These are phyloP conservation scores for Vitis rotundifolia DNA, from an alignment of 164 flowering plant species.

Conservation along the genomic window DNA sequence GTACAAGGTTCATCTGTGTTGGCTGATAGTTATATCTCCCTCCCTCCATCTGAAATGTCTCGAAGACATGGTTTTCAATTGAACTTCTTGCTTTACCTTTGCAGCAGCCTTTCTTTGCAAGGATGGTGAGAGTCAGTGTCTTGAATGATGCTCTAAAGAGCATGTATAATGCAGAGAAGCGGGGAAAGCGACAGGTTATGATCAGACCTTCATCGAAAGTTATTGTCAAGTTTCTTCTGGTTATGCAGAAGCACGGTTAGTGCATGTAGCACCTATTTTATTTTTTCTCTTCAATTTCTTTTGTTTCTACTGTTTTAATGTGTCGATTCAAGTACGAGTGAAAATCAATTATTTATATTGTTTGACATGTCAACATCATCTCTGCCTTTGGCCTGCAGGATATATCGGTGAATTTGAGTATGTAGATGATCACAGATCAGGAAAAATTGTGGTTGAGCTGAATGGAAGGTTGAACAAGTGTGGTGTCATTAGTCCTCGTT, in stretches of 20 bases:
- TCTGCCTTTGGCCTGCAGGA: constrained; percentile 27
- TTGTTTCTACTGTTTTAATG: not conserved
- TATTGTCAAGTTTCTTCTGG: constrained; percentile 61
- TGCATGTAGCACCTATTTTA: not conserved
- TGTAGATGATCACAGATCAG: constrained; percentile 69
- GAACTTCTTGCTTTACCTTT: not conserved
- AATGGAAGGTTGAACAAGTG: constrained; percentile 75
- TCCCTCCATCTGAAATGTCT: not conserved
- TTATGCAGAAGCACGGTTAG: constrained; percentile 76
- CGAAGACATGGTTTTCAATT: not conserved
- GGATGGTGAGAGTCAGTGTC: constrained; percentile 65
- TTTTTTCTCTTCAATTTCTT: not conserved
- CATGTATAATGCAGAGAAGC: constrained; percentile 76
- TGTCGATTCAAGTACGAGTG: not conserved
- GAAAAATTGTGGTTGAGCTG: constrained; percentile 66
- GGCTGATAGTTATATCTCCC: not conserved
- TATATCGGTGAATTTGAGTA: constrained; percentile 73
- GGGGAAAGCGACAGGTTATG: constrained; percentile 73
- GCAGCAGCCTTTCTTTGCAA: constrained; percentile 17
- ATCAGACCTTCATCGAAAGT: constrained; percentile 77
- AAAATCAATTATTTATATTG: not conserved
- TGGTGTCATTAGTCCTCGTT: constrained; percentile 73
- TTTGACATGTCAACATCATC: not conserved
- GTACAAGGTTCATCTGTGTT: no score
- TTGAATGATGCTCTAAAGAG: constrained; percentile 73